Evolutionary conservation across 2,329 filamentous ascomycete species (phyloP), one percentile per base, ranked within the genome.

Genomic region (Graphilbum fragrans): DNA sequence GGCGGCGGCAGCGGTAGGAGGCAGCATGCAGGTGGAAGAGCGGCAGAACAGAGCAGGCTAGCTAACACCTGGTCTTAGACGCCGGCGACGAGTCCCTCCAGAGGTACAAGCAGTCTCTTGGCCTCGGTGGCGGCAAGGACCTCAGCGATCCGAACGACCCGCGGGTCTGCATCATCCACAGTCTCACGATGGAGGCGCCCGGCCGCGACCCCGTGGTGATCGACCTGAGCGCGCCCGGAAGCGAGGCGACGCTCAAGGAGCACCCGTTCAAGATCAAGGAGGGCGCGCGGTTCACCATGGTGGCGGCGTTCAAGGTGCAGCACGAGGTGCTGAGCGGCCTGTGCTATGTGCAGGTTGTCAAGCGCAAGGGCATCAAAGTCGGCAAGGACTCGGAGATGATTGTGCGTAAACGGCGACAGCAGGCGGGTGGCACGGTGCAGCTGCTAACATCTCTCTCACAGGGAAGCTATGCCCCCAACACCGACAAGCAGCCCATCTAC

Each of bases 301-400:
- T 84, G 60, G 88, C 83, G 44, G 77, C 77, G 47, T 98, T 96
- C 74, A 83, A 88, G 67, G 92, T 98, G 36, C 87, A 98, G 70
- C 87, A 95, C 61, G 84, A 96, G 64, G 90, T 98, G 51, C 75
- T 96, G 42, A 92, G 85, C 53, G 92, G 92, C 36, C 67, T 98
- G 58, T 93, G 95, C 68, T 98, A 96, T 62, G 76, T 98, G 44
- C 92, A 98, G 67, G 75, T 87, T 33, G 84, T 95, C 48, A 94
- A 92, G 74, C 74, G 88, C 53, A 87, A 87, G 71, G 84, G 85
- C 41, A 73, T 96, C 59, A 77, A 77, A 45, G 77, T 90, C 47
- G 85, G 82, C 69, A 98, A 95, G 76, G 83, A 92, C 56, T 84
- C 93, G 54, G 90, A 96, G 69, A 98, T 98, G 92, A 83, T 98